These are phyloP conservation scores for Podila minutissima DNA, from an alignment of 192 early-diverging fungal genomes.

Conservation along the genomic window DNA sequence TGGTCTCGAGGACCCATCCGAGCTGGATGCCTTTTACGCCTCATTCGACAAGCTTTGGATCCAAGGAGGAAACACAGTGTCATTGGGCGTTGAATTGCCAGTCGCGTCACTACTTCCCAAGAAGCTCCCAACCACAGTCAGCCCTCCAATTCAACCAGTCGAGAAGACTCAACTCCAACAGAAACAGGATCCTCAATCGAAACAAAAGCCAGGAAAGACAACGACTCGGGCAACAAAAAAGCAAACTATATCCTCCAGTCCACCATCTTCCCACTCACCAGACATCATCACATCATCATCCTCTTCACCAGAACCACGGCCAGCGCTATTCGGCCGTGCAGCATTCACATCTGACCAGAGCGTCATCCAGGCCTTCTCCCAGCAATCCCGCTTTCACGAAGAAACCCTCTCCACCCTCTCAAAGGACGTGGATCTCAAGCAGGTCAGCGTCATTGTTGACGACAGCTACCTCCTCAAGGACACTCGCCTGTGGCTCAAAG, in stretches of 20 bases:
- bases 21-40: constrained; percentile 58
- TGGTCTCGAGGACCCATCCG: constrained; percentile 57
- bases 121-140: background rate
- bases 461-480: constrained; percentile 76
- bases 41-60: constrained; percentile 6
- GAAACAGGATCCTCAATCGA: too few relatives aligned
- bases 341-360: constrained; percentile 41
- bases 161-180: too few relatives aligned
- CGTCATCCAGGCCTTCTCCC: constrained; percentile 71
- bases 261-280: background rate
- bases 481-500: constrained; percentile 77
- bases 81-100: background rate
- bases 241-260: constrained; percentile 4
- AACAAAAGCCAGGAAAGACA: too few relatives aligned
- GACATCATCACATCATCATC: background rate
- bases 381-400: constrained; percentile 86
- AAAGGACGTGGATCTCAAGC: constrained; percentile 84
- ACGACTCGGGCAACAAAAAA: too few relatives aligned
- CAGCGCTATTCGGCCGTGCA: constrained; percentile 3
- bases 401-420: constrained; percentile 83
- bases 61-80: background rate
- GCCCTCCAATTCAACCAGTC: too few relatives aligned
- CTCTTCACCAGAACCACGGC: background rate
- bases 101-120: background rate
- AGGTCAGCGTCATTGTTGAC: constrained; percentile 79